These are phyloP conservation scores for Coccinonectria pachysandricola DNA, from an alignment of 2,329 filamentous ascomycete genomes.

Conservation along the genomic window DNA sequence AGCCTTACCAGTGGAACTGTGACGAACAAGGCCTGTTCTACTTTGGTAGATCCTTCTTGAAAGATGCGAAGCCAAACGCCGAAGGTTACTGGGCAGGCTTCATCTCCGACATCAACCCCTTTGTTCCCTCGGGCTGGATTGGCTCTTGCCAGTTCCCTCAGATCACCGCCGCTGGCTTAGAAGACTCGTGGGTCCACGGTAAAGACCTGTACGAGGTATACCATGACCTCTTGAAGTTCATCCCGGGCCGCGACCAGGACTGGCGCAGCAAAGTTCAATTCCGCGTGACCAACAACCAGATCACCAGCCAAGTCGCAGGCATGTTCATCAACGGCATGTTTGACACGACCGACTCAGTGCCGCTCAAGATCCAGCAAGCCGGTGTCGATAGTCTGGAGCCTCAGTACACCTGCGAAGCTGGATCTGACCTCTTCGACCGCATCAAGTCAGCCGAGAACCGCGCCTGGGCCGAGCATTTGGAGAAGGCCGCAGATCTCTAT, in stretches of 20 bases:
- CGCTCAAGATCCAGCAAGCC: slow-evolving; percentile 38
- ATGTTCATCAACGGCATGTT: slow-evolving; percentile 68
- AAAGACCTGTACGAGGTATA: slow-evolving; percentile 71
- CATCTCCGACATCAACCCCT: slow-evolving; percentile 54
- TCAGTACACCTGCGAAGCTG: slow-evolving; percentile 53
- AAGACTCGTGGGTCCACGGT: slow-evolving; percentile 68
- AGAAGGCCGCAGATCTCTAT: slow-evolving; percentile 44
- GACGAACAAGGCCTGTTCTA: slow-evolving; percentile 59
- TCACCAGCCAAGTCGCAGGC: slow-evolving; percentile 70
- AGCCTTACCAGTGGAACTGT: slow-evolving; percentile 65
- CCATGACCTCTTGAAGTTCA: slow-evolving; percentile 54
- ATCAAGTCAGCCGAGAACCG: slow-evolving; percentile 35
- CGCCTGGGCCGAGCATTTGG: slow-evolving; percentile 55
- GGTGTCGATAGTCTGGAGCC: slow-evolving; percentile 66
- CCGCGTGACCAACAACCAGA: slow-evolving; percentile 71
- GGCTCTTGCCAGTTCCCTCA: slow-evolving; percentile 75
- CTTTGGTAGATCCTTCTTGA: slow-evolving; percentile 47
- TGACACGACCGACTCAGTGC: slow-evolving; percentile 29
- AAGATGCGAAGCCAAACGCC: slow-evolving; percentile 35
- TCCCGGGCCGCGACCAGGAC: slow-evolving; percentile 41
- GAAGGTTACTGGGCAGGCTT: slow-evolving; percentile 57
- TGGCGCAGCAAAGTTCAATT: slow-evolving; percentile 43
- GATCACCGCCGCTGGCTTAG: slow-evolving; percentile 60
- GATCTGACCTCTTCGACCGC: slow-evolving; percentile 30
- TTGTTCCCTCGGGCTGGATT: slow-evolving; percentile 54